These are phyloP conservation scores for Wickerhamomyces canadensis DNA, from an alignment of 805 yeast genomes.

Conservation along the genomic window DNA sequence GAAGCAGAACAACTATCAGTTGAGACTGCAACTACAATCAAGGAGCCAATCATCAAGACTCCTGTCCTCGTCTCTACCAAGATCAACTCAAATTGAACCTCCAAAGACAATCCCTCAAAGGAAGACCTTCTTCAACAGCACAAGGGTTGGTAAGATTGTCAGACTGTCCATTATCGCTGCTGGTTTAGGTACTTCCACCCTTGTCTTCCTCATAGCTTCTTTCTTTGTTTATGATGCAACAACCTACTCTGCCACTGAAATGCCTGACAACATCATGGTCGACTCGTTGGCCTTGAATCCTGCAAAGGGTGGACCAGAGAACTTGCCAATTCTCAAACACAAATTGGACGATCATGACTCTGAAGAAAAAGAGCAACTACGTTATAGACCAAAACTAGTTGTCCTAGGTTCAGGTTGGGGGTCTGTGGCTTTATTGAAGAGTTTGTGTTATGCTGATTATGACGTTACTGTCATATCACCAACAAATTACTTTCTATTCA, in stretches of 20 bases:
- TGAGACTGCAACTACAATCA: too few species aligned
- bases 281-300: constrained; percentile 51
- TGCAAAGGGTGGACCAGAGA: constrained; percentile 62
- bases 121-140: constrained; percentile 21
- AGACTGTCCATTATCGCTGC: constrained; percentile 31
- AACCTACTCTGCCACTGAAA: constrained; percentile 44
- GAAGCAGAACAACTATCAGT: too few species aligned
- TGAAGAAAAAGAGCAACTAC: constrained; percentile 37
- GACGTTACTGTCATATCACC: constrained; percentile 66
- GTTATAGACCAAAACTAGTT: constrained; percentile 51
- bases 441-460: constrained; percentile 47
- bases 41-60: too few species aligned
- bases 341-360: constrained; percentile 55
- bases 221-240: constrained; percentile 63
- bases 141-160: constrained; percentile 27
- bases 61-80: constrained; percentile 4
- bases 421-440: constrained; percentile 51
- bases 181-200: constrained; percentile 39
- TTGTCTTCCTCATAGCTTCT: constrained; percentile 35
- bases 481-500: constrained; percentile 61
- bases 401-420: constrained; percentile 73
- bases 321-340: constrained; percentile 53
- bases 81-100: constrained; percentile 3
- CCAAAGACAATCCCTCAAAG: constrained; percentile 21
- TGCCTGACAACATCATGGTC: constrained; percentile 40